Evolutionary conservation across 2,329 filamentous ascomycete genomes (phyloP), one percentile per base, ranked within the genome.

Genomic region (Trichoderma arundinaceum): DNA sequence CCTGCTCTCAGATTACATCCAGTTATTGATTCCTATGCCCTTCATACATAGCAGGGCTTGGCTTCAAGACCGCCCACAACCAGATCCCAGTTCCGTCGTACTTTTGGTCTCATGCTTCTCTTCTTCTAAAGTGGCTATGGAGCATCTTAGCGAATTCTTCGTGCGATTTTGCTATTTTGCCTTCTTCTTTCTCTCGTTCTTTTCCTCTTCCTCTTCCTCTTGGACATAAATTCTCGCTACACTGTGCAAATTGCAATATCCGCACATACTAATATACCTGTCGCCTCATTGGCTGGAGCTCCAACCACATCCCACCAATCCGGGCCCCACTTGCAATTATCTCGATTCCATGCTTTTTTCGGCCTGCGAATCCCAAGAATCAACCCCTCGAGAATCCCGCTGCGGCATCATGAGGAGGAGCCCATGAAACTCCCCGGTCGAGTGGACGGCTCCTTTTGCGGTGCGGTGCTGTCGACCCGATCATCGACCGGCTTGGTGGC

Each of bases 351-450:
- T 64, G 19, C 39, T 63, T 65, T 67, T 65, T 65, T 57, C 49
- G 62, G 66, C 48, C 49, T 46, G n/a, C 39, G 3, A 60, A 46
- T 38, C 53, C 43, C 41, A 65, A 19, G 9, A 17, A 43, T 8
- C 52, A 60, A 46, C 56, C 61, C 43, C 65, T 51, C 49, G 49
- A 53, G 48, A 65, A 65, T 46, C 32, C 60, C 44, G 66, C 60
- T 49, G 66, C 69, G 69, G 66, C 74, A 80, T 70, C 77, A 85
- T 84, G 83, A 79, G 76, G 80, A 82, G 79, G 79, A 81, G 77
- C 84, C 80, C 83, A 88, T 88, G 85, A 87, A 82, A 84, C 78
- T 82, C 78, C 78, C 81, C 73, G 82, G 79, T 79, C 83, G 82
- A 83, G 81, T 86, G 78, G 83, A 87, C 78, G 79, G 84, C 80